Conservation (phyloP, 2,329 filamentous ascomycete species). For the Neonectria faginata region DNA sequence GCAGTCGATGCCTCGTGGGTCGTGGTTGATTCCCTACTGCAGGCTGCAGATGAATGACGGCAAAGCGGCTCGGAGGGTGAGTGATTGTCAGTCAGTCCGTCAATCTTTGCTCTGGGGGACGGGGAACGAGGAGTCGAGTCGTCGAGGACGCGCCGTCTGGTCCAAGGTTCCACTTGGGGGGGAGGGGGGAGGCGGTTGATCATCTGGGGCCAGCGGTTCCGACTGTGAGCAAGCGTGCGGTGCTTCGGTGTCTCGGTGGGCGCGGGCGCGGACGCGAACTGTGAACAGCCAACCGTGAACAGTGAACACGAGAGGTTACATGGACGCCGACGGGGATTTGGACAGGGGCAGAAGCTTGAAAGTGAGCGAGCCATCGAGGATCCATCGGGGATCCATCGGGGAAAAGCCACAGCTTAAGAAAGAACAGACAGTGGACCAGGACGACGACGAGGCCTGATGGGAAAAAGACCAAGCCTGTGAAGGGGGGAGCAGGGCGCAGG, state of each 20-base stretch:
- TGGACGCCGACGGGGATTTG: background rate
- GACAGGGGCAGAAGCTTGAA: background rate
- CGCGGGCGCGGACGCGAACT: background rate
- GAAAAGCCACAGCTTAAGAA: background rate
- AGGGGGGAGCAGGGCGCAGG: background rate
- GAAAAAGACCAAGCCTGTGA: no score
- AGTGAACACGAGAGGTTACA: slow-evolving; percentile 1
- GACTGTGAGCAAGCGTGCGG: background rate
- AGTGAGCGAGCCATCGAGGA: slow-evolving; percentile 1
- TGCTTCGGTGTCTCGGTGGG: background rate
- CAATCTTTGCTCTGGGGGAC: background rate
- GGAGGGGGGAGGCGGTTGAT: slow-evolving; percentile 10
- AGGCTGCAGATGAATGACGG: background rate
- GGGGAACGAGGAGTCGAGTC: slow-evolving; percentile 15
- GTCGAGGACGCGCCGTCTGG: background rate
- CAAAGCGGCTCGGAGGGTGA: background rate
- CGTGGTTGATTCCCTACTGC: slow-evolving; percentile 3
- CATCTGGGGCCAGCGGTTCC: slow-evolving; percentile 12
- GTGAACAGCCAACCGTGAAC: background rate
- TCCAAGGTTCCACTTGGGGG: slow-evolving; percentile 15
- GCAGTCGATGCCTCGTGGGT: slow-evolving; percentile 32
- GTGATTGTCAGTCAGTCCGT: no score
- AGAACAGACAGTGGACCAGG: background rate
- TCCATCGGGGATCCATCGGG: slow-evolving; percentile 2
- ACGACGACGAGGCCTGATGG: background rate